A percentile compares a stretch with the other conserved stretches of the same genome.
Conservation (phyloP, 2,329 filamentous ascomycete genomes). For the Hypoxylon sp. region DNA sequence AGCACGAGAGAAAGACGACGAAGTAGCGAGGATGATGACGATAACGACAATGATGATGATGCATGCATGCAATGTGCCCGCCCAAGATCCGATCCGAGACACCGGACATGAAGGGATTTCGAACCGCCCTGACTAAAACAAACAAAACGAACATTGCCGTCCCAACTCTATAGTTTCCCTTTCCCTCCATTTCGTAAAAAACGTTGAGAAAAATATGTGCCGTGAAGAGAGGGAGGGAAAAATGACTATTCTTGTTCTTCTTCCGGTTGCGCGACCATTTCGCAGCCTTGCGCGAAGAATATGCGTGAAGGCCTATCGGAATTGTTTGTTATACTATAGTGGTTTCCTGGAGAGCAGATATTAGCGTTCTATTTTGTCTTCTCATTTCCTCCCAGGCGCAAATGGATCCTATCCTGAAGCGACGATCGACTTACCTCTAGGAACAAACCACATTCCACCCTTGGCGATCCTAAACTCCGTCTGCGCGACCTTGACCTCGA, state of each 20-base stretch:
- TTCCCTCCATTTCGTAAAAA: slow-evolving; percentile 1
- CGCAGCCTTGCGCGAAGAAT: slow-evolving; percentile 94
- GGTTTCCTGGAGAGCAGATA: slow-evolving; percentile 76
- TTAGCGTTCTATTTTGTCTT: slow-evolving; percentile 3
- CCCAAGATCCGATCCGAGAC: slow-evolving; percentile 8
- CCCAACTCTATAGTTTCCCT: slow-evolving; percentile 2
- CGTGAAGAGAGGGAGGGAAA: neutral
- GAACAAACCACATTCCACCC: slow-evolving; percentile 94
- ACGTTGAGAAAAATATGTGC: slow-evolving; percentile 8
- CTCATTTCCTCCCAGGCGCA: too few species aligned
- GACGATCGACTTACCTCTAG: slow-evolving; percentile 78
- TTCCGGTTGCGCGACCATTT: slow-evolving; percentile 56
- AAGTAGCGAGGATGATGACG: neutral
- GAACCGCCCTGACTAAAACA: slow-evolving; percentile 7
- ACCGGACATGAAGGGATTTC: slow-evolving; percentile 13
- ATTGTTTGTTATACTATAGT: slow-evolving; percentile 91
- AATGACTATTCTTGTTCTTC: slow-evolving; percentile 20
- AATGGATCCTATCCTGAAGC: neutral
- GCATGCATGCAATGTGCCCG: slow-evolving; percentile 29
- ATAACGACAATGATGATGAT: slow-evolving; percentile 5
- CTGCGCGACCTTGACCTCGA: slow-evolving; percentile 82
- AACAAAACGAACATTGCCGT: slow-evolving; percentile 10
- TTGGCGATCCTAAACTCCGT: slow-evolving; percentile 85
- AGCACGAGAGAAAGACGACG: neutral
- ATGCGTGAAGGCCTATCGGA: slow-evolving; percentile 79